Evolutionary conservation across 169 alveolate genomes (phyloP), one percentile per base, ranked within the genome.

Genomic region (Hepatocystis sp.): DNA sequence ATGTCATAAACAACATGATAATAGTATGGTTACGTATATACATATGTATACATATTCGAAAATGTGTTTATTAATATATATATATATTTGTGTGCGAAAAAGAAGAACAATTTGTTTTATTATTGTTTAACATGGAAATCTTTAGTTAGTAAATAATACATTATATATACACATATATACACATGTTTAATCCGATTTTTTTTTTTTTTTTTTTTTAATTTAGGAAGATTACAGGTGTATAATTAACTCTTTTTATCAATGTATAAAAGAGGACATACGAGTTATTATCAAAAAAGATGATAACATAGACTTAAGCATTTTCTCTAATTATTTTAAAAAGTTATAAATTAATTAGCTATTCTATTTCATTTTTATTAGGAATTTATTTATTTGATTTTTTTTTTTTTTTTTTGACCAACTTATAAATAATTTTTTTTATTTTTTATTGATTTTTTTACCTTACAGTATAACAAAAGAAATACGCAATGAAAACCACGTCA

Each of bases 161-260:
- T n/a, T n/a, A n/a, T n/a, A n/a, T n/a, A n/a, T n/a, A n/a, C n/a
- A n/a, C n/a, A n/a, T n/a, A n/a, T n/a, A n/a, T n/a, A n/a, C n/a
- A n/a, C n/a, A n/a, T 44, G 4, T 4, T 44, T 44, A 44, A 2
- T 34, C 44, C 4, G 15, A 5, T 47, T 66, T 30, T 47, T 66
- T 23, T 23, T 23, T 47, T 51, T 21, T 66, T n/a, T 32, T 32
- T 30, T 30, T 34, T 47, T 7, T 47, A 7, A 47, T 44, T 8
- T 64, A 76, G 88, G 88, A 76, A 64, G 88, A 76, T 25, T 76
- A 44, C 34, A 28, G 88, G 27, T 42, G 78, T 27, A 42, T 65
- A 1, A 76, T 76, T 32, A 19, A 23, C 17, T 58, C 56, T 58
- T 76, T 76, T 58, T 76, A 52, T 58, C 78, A 76, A 42, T 58